Evolutionary conservation across 2,329 filamentous ascomycete genomes (phyloP).

Genomic region (Colletotrichum spinosum): DNA sequence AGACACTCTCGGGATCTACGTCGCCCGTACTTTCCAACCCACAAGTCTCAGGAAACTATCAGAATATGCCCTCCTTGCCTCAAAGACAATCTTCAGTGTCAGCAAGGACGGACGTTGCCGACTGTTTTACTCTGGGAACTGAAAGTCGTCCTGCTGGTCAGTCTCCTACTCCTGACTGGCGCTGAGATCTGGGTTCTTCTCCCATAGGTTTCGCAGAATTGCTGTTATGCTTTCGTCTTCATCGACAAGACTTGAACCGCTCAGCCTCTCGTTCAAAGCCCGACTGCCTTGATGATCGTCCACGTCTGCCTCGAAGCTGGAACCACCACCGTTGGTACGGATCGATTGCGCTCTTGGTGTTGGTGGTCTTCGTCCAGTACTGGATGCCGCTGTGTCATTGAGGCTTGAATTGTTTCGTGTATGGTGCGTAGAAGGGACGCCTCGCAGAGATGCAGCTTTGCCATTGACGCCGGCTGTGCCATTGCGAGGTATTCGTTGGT

Average conservation of each 20-base stretch:
- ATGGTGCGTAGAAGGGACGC: slow-evolving; percentile 45
- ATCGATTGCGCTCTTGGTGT: slow-evolving; percentile 50
- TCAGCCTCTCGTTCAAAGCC: slow-evolving; percentile 53
- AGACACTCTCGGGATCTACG: too few species aligned
- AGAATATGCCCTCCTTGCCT: too few species aligned
- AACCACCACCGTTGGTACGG: slow-evolving; percentile 52
- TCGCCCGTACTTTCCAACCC: too few species aligned
- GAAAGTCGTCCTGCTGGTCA: too few species aligned
- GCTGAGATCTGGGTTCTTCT: slow-evolving; percentile 69
- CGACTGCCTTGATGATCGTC: slow-evolving; percentile 51
- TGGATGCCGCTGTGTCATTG: slow-evolving; percentile 26
- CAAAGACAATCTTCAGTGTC: not conserved
- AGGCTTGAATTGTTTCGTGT: slow-evolving; percentile 52
- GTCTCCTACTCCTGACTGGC: slow-evolving; percentile 60
- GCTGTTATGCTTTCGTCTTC: slow-evolving; percentile 64
- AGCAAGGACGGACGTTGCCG: too few species aligned
- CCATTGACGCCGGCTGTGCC: slow-evolving; percentile 52
- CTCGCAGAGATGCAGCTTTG: slow-evolving; percentile 43
- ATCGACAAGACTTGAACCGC: slow-evolving; percentile 61
- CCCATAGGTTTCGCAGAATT: slow-evolving; percentile 70
- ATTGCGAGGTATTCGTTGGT: slow-evolving; percentile 59
- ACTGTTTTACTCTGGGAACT: not conserved
- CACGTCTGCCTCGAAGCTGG: slow-evolving; percentile 58
- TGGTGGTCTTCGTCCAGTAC: slow-evolving; percentile 41
- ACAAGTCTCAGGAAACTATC: too few species aligned